phyloP scores from a whole-genome alignment of 495 filamentous ascomycete genomes.

The Penicillium canariense region DNA sequence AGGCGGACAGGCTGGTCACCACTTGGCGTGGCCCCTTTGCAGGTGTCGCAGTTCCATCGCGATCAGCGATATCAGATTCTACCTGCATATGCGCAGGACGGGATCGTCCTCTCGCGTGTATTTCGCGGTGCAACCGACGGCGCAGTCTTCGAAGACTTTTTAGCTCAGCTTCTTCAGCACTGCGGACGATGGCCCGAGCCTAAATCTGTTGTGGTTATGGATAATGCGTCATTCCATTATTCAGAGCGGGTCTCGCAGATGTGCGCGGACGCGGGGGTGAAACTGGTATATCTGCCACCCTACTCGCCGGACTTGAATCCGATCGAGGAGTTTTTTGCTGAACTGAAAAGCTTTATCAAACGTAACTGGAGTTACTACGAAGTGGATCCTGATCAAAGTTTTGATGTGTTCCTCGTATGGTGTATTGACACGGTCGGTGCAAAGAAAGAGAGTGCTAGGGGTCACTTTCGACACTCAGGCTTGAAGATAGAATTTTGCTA shows the following conservation, averaged over 20 bases:
- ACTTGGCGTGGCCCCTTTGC: constrained; percentile 27
- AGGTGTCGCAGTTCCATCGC: constrained; percentile 31
- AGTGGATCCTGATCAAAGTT: constrained; percentile 34
- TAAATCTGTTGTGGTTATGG: constrained; percentile 38
- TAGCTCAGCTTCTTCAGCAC: constrained; percentile 16
- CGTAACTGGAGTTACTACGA: constrained; percentile 11
- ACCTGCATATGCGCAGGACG: constrained; percentile 38
- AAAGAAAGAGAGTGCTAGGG: constrained; percentile 15
- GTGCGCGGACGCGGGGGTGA: background rate
- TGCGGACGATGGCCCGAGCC: constrained; percentile 35
- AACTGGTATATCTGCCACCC: constrained; percentile 29
- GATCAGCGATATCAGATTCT: constrained; percentile 37
- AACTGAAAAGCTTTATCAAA: constrained; percentile 24
- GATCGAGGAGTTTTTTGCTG: constrained; percentile 25
- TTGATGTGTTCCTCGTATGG: constrained; percentile 22
- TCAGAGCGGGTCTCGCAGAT: background rate
- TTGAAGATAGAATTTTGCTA: constrained; percentile 9
- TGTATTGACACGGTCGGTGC: constrained; percentile 23
- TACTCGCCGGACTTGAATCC: constrained; percentile 26
- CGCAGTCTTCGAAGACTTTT: constrained; percentile 6
- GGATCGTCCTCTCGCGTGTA: constrained; percentile 33
- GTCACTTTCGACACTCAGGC: constrained; percentile 25
- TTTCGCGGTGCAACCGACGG: constrained; percentile 38
- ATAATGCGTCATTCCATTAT: background rate
- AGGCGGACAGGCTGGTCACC: constrained; percentile 32